phyloP scores from a whole-genome alignment of 768 basidiomycete genomes.

The Boletus rufocinnamomeus region DNA sequence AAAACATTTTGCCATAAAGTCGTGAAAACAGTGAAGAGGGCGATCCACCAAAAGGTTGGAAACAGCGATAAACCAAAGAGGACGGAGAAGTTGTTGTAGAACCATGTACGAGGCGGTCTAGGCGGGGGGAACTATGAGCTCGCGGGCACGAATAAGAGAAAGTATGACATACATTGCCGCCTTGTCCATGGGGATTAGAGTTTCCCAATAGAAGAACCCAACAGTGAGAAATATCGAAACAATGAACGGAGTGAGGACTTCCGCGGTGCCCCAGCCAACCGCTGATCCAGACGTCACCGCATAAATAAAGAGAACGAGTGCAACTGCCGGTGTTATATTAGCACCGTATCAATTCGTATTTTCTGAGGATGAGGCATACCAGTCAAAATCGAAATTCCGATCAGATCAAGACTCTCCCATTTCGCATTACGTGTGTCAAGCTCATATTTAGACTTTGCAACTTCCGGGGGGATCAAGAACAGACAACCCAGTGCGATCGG shows the following conservation, averaged over 20 bases:
- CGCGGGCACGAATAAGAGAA: not conserved
- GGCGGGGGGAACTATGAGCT: not conserved
- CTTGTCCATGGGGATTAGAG: constrained; percentile 37
- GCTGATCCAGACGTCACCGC: constrained; percentile 48
- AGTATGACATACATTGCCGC: constrained; percentile 43
- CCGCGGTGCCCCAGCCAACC: constrained; percentile 48
- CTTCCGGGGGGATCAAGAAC: constrained; percentile 37
- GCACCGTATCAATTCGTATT: not conserved
- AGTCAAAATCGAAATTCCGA: constrained; percentile 42
- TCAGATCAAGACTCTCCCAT: constrained; percentile 38
- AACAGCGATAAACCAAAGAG: constrained; percentile 39
- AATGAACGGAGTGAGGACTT: constrained; percentile 48
- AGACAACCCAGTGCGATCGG: constrained; percentile 35
- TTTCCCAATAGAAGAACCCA: constrained; percentile 55
- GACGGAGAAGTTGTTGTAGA: constrained; percentile 42
- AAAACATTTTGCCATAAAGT: constrained; percentile 45
- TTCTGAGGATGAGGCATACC: constrained; percentile 21
- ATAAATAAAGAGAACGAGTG: constrained; percentile 43
- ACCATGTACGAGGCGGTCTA: constrained; percentile 47
- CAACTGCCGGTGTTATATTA: constrained; percentile 26
- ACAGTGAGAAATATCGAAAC: constrained; percentile 43
- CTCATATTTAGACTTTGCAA: constrained; percentile 3
- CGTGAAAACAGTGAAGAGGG: constrained; percentile 36
- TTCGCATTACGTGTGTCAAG: constrained; percentile 5
- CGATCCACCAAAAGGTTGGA: constrained; percentile 45